These are phyloP conservation scores for Penicillium mononematosum DNA, from an alignment of 495 filamentous ascomycete species.

Conservation along the genomic window DNA sequence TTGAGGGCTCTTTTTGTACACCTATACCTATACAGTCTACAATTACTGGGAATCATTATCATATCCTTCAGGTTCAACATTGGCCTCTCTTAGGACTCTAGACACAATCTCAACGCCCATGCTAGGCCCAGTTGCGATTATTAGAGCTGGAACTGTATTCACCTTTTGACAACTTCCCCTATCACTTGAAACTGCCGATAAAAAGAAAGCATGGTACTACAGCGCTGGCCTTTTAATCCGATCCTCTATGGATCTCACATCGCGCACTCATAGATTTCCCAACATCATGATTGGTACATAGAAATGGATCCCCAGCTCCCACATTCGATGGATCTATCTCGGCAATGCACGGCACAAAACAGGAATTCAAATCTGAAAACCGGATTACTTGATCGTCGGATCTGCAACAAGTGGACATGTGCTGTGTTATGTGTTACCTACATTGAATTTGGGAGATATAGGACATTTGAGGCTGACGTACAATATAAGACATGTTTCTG, in stretches of 20 bases:
- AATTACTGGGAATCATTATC: background rate
- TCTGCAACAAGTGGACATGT: slow-evolving; percentile 12
- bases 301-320: slow-evolving; percentile 12
- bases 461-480: slow-evolving; percentile 10
- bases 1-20: slow-evolving; percentile 5
- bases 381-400: slow-evolving; percentile 22
- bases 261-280: background rate
- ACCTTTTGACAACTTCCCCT: background rate
- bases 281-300: background rate
- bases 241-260: slow-evolving; percentile 1
- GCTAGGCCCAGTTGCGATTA: background rate
- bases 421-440: slow-evolving; percentile 8
- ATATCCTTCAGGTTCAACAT: background rate
- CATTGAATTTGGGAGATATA: slow-evolving; percentile 3
- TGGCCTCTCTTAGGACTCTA: background rate
- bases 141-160: background rate
- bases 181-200: too few relatives aligned
- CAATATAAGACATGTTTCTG: background rate
- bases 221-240: background rate
- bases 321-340: slow-evolving; percentile 7
- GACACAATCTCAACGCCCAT: background rate
- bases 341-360: slow-evolving; percentile 18
- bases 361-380: slow-evolving; percentile 19
- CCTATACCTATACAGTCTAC: background rate
- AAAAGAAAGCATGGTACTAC: background rate